These are phyloP conservation scores for Carex parvula DNA, from an alignment of 176 grass and related monocot genomes.

Conservation along the genomic window DNA sequence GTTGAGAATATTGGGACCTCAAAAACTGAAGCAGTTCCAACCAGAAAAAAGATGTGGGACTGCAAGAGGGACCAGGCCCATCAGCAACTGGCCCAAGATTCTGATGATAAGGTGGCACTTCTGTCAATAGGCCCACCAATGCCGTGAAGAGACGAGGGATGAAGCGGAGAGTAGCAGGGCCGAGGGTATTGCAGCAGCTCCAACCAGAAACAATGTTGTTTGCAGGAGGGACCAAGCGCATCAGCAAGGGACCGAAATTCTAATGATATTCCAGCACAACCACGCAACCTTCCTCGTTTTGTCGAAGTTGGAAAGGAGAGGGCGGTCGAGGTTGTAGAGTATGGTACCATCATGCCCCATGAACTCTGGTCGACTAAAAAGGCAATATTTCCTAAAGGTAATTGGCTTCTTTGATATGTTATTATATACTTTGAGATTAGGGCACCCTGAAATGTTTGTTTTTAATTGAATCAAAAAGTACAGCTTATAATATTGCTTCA, in stretches of 20 bases:
- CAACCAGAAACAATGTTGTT: background rate
- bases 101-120: background rate
- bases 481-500: background rate
- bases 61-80: background rate
- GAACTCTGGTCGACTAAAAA: constrained; percentile 64
- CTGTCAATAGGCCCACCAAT: background rate
- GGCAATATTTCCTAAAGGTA: constrained; percentile 89
- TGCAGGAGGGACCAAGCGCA: background rate
- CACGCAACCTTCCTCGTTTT: constrained; percentile 54
- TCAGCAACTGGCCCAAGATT: background rate
- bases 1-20: background rate
- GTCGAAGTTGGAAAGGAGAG: constrained; percentile 59
- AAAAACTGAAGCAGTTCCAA: background rate
- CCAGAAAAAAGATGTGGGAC: constrained; percentile 29
- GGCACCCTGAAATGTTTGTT: too few species aligned
- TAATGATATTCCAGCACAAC: constrained; percentile 30
- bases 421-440: too few species aligned
- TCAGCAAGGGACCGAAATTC: background rate
- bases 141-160: background rate
- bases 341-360: constrained; percentile 62
- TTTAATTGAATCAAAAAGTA: too few species aligned
- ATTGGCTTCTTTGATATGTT: too few species aligned
- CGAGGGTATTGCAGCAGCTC: background rate
- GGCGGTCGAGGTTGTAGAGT: constrained; percentile 71
- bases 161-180: background rate